phyloP scores from a whole-genome alignment of 352 stramenopile species.

The Pythium dissimile region DNA sequence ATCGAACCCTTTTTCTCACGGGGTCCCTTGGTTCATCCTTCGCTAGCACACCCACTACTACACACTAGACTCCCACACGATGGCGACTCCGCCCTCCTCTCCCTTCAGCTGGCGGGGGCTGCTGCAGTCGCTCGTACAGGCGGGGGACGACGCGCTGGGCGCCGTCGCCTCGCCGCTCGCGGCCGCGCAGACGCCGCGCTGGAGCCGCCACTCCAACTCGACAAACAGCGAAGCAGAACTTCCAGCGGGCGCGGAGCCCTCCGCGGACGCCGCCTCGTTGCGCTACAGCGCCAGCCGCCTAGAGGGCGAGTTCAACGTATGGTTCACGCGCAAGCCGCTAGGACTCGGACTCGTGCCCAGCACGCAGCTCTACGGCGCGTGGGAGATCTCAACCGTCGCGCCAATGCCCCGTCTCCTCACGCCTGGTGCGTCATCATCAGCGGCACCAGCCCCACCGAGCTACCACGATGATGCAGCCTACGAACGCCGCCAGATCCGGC shows the following conservation, averaged over 20 bases:
- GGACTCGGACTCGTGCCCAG: slow-evolving; percentile 74
- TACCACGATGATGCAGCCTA: neutral
- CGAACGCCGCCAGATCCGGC: slow-evolving; percentile 25
- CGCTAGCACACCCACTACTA: no score
- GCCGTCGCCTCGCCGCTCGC: slow-evolving; percentile 8
- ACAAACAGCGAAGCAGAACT: no score
- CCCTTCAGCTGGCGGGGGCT: slow-evolving; percentile 16
- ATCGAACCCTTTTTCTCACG: neutral
- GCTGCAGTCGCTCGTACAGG: slow-evolving; percentile 18
- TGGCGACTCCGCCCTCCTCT: neutral
- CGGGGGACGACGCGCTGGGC: slow-evolving; percentile 6
- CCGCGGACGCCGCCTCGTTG: slow-evolving; percentile 8
- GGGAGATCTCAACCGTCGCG: slow-evolving; percentile 51
- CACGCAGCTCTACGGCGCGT: slow-evolving; percentile 75
- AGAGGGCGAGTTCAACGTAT: slow-evolving; percentile 69
- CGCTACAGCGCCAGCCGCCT: slow-evolving; percentile 43
- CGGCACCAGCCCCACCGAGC: slow-evolving; percentile 2
- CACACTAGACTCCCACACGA: no score
- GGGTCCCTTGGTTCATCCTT: no score
- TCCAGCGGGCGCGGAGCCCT: neutral
- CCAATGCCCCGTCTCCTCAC: neutral
- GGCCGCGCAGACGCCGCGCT: slow-evolving; percentile 9
- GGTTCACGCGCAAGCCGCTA: slow-evolving; percentile 59
- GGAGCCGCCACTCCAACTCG: slow-evolving; percentile 5
- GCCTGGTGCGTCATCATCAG: slow-evolving; percentile 33